Conservation (phyloP, 2,329 filamentous ascomycete species). For the Sarocladium kiliense region DNA sequence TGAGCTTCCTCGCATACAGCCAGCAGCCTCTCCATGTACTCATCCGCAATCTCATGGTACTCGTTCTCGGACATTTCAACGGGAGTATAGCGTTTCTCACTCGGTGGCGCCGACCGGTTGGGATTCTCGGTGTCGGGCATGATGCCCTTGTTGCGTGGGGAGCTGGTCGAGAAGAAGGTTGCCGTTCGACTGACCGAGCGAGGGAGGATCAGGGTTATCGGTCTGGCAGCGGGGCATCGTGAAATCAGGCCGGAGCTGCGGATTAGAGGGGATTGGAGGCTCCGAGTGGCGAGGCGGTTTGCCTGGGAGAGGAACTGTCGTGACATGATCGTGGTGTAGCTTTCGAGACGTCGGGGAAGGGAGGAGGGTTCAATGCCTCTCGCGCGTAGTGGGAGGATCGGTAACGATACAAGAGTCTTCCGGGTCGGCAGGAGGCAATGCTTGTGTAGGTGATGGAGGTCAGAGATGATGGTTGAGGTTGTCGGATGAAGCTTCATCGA, state of each 20-base stretch:
- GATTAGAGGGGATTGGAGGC: slow-evolving; percentile 21
- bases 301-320: slow-evolving; percentile 29
- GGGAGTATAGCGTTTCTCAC: slow-evolving; percentile 37
- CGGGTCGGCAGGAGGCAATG: too few relatives aligned
- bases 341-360: too few relatives aligned
- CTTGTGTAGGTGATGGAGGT: neutral
- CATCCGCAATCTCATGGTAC: slow-evolving; percentile 74
- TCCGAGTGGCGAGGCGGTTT: slow-evolving; percentile 30
- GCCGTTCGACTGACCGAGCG: slow-evolving; percentile 5
- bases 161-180: slow-evolving; percentile 23
- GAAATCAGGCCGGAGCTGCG: slow-evolving; percentile 16
- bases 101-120: slow-evolving; percentile 34
- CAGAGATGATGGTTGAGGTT: neutral
- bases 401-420: too few relatives aligned
- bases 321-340: slow-evolving; percentile 20
- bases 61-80: slow-evolving; percentile 63
- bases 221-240: slow-evolving; percentile 11
- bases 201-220: neutral
- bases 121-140: slow-evolving; percentile 56
- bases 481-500: neutral
- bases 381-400: too few relatives aligned
- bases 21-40: slow-evolving; percentile 59
- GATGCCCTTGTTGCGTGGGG: slow-evolving; percentile 40
- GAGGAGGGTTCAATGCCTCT: too few relatives aligned
- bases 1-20: slow-evolving; percentile 65